phyloP scores from a whole-genome alignment of 495 filamentous ascomycete species.

The Beverwykella pulmonaria region DNA sequence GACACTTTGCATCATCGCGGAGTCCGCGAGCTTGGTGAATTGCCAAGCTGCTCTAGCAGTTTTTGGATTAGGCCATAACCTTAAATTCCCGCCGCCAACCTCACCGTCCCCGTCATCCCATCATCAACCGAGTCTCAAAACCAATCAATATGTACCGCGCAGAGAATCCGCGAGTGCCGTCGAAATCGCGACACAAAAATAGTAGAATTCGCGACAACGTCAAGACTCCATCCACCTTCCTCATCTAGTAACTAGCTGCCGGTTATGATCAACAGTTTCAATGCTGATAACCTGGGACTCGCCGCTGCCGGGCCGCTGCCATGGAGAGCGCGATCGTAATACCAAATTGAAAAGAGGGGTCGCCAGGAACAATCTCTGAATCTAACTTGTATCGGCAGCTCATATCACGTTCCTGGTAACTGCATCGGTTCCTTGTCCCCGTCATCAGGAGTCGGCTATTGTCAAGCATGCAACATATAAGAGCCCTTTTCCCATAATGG shows the following conservation, averaged over 20 bases:
- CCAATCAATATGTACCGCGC: too few relatives aligned
- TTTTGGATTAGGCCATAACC: slow-evolving; percentile 1
- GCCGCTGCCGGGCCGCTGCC: slow-evolving; percentile 22
- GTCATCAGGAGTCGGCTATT: slow-evolving; percentile 14
- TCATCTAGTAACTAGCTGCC: slow-evolving; percentile 2
- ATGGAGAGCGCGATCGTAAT: slow-evolving; percentile 7
- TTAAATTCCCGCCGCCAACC: not conserved
- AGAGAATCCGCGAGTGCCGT: too few relatives aligned
- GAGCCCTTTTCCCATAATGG: not conserved
- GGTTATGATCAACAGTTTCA: not conserved
- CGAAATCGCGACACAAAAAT: not conserved
- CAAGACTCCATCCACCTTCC: slow-evolving; percentile 3
- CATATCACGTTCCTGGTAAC: slow-evolving; percentile 6
- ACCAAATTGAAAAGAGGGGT: slow-evolving; percentile 26
- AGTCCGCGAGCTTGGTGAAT: not conserved
- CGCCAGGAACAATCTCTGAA: slow-evolving; percentile 19
- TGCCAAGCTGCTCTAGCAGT: slow-evolving; percentile 13
- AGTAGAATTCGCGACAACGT: not conserved
- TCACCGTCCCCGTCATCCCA: not conserved
- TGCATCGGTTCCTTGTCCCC: slow-evolving; percentile 3
- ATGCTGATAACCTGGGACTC: slow-evolving; percentile 1
- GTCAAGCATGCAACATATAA: not conserved
- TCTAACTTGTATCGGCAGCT: slow-evolving; percentile 23
- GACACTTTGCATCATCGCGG: slow-evolving; percentile 27
- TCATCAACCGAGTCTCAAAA: not conserved